Conservation (phyloP, 306 rosid species). For the Casuarina glauca region DNA sequence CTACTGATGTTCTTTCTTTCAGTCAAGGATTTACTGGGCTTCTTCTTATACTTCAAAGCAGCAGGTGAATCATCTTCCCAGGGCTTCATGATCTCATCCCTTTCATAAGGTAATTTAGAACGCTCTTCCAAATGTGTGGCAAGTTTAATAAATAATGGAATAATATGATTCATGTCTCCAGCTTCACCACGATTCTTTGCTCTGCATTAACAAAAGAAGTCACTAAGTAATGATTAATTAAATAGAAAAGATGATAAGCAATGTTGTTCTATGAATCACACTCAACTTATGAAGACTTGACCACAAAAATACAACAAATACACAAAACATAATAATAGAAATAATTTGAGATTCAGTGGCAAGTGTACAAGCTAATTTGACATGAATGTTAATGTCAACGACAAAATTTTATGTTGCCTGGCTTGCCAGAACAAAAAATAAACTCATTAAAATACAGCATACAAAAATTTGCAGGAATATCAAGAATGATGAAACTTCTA, state of each 20-base stretch:
- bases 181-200: conserved; percentile 78
- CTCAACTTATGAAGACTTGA: neutral
- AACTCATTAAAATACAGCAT: neutral
- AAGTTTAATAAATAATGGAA: conserved; percentile 75
- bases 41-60: conserved; percentile 70
- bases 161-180: conserved; percentile 65
- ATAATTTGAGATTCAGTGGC: neutral
- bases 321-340: neutral
- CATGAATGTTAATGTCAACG: neutral
- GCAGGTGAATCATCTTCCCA: conserved; percentile 57
- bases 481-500: neutral
- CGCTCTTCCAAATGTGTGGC: conserved; percentile 68
- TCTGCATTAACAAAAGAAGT: conserved; percentile 42
- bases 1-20: conserved; percentile 69
- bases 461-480: neutral
- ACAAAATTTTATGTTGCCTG: neutral
- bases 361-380: neutral
- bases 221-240: neutral
- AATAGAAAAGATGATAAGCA: neutral
- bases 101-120: conserved; percentile 59
- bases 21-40: conserved; percentile 48
- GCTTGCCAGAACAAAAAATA: neutral
- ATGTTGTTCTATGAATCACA: conserved; percentile 22
- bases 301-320: neutral
- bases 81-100: conserved; percentile 55